Percentiles rank a stretch among this genome's conserved stretches.
phyloP scores from a whole-genome alignment of 371 early-diverging fungal species.

The Mortierella sp. region DNA sequence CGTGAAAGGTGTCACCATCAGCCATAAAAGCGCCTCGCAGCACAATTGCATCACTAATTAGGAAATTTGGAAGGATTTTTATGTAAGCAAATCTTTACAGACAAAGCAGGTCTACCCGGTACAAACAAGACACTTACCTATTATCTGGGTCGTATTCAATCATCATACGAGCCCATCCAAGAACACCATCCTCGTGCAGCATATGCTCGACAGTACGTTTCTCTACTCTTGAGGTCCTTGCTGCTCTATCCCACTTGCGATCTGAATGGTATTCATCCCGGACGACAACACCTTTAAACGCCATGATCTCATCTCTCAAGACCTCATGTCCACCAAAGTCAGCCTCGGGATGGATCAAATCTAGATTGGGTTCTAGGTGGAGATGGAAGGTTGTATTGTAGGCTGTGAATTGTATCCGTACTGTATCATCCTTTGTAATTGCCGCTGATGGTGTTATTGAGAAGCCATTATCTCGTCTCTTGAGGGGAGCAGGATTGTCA shows the following conservation, averaged over 20 bases:
- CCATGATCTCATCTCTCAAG: slow-evolving; percentile 59
- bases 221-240: slow-evolving; percentile 40
- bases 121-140: slow-evolving; percentile 34
- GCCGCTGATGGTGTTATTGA: not conserved
- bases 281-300: slow-evolving; percentile 73
- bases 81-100: too few species aligned
- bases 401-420: slow-evolving; percentile 73
- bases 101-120: not conserved
- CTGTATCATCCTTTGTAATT: slow-evolving; percentile 64
- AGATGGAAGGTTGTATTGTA: slow-evolving; percentile 80
- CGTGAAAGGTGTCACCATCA: slow-evolving; percentile 70
- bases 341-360: slow-evolving; percentile 81
- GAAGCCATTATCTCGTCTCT: slow-evolving; percentile 9
- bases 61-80: not conserved
- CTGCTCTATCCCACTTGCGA: slow-evolving; percentile 42
- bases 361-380: slow-evolving; percentile 78
- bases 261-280: slow-evolving; percentile 45
- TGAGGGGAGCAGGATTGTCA: slow-evolving; percentile 12
- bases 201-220: slow-evolving; percentile 51
- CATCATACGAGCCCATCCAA: slow-evolving; percentile 80
- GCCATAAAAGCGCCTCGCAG: slow-evolving; percentile 76
- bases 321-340: slow-evolving; percentile 52
- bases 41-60: slow-evolving; percentile 55
- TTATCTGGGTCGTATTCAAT: slow-evolving; percentile 60
- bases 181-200: slow-evolving; percentile 58